phyloP scores from a whole-genome alignment of 2,329 filamentous ascomycete species.

The Mycosphaerelloides madeirae region DNA sequence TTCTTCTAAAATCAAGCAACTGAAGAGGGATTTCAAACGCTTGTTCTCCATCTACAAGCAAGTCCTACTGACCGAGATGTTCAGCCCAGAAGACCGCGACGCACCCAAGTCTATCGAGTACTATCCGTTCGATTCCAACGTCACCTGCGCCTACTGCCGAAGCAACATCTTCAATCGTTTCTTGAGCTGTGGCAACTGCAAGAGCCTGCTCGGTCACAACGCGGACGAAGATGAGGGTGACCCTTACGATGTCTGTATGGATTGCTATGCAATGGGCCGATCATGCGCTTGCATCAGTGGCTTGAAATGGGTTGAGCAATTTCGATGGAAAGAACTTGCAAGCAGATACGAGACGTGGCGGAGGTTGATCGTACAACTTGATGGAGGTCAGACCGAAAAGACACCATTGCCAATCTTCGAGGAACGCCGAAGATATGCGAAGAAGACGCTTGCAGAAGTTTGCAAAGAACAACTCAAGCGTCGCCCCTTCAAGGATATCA shows the following conservation, averaged over 20 bases:
- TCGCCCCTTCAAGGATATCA: conserved; percentile 79
- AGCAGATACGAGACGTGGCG: conserved; percentile 80
- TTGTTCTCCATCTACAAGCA: conserved; percentile 74
- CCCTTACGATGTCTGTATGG: conserved; percentile 95
- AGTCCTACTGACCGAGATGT: conserved; percentile 81
- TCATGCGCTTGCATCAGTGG: conserved; percentile 85
- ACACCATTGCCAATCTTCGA: conserved; percentile 68
- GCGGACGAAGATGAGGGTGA: conserved; percentile 59
- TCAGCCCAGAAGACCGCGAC: conserved; percentile 58
- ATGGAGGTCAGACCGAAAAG: conserved; percentile 59
- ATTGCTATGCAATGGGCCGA: conserved; percentile 95
- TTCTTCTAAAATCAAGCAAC: conserved; percentile 57
- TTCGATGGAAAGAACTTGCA: conserved; percentile 73
- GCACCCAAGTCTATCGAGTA: conserved; percentile 65
- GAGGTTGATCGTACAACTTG: conserved; percentile 67
- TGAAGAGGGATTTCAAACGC: conserved; percentile 77
- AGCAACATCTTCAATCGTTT: conserved; percentile 98
- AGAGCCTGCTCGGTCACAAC: conserved; percentile 60
- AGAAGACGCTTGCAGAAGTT: conserved; percentile 83
- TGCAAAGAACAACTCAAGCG: conserved; percentile 81
- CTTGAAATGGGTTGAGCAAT: conserved; percentile 89
- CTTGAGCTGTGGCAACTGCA: conserved; percentile 82
- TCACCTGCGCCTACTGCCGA: conserved; percentile 93
- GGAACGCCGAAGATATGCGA: conserved; percentile 61
- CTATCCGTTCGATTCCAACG: conserved; percentile 78